Evolutionary conservation across 371 early-diverging fungal species (phyloP).

Genomic region (Mucor sp.): DNA sequence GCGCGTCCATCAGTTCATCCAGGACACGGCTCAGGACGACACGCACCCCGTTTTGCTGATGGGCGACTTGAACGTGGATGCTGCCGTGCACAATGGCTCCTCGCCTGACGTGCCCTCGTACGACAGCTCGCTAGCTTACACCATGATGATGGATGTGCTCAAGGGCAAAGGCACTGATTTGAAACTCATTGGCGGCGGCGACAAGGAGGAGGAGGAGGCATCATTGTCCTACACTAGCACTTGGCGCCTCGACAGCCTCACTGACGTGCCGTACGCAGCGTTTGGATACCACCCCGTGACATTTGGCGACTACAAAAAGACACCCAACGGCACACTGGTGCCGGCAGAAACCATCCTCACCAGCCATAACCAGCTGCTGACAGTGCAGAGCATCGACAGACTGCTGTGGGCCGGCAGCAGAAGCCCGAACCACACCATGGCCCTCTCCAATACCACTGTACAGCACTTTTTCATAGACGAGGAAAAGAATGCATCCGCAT

Average conservation of each 20-base stretch:
- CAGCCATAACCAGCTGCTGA: constrained; percentile 49
- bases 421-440: constrained; percentile 4
- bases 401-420: constrained; percentile 47
- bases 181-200: constrained; percentile 11
- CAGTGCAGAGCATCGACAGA: constrained; percentile 74
- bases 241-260: constrained; percentile 30
- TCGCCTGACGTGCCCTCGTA: constrained; percentile 25
- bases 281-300: constrained; percentile 80
- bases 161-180: constrained; percentile 55
- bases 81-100: constrained; percentile 45
- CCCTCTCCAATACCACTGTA: constrained; percentile 24
- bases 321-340: constrained; percentile 37
- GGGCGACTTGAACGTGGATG: constrained; percentile 81
- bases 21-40: constrained; percentile 37
- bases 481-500: constrained; percentile 9
- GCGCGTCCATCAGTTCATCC: constrained; percentile 66
- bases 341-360: constrained; percentile 70
- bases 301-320: constrained; percentile 63
- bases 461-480: constrained; percentile 37
- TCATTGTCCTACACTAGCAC: neutral
- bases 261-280: constrained; percentile 58
- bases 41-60: constrained; percentile 58
- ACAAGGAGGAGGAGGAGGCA: no score
- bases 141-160: constrained; percentile 67
- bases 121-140: constrained; percentile 62